phyloP scores from a whole-genome alignment of 2,329 filamentous ascomycete genomes.

The Xylariaceae sp. region DNA sequence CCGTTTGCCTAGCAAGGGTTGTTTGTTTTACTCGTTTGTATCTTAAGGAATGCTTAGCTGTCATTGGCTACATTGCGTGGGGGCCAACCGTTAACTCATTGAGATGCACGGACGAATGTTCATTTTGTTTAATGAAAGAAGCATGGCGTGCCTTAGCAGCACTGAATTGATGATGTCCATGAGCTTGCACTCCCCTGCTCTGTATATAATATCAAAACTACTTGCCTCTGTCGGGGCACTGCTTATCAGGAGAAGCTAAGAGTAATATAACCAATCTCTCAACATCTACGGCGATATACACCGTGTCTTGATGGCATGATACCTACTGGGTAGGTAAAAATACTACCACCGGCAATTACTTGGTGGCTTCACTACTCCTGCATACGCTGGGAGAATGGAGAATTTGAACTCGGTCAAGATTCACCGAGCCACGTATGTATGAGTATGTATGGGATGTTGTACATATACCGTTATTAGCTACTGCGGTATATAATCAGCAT shows the following conservation, averaged over 20 bases:
- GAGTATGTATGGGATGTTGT: background rate
- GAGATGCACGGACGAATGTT: background rate
- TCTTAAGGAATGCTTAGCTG: too few species aligned
- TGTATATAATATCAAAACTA: too few species aligned
- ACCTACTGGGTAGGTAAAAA: too few species aligned
- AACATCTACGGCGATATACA: too few species aligned
- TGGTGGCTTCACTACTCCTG: slow-evolving; percentile 13
- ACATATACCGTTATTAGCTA: slow-evolving; percentile 12
- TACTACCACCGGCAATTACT: slow-evolving; percentile 19
- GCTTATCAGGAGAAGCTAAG: too few species aligned
- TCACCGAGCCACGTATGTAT: slow-evolving; percentile 19
- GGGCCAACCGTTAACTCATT: background rate
- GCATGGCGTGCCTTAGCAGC: background rate
- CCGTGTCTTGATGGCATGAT: too few species aligned
- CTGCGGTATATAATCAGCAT: background rate
- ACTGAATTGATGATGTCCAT: too few species aligned
- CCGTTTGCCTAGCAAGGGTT: too few species aligned
- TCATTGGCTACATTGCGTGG: background rate
- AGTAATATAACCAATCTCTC: too few species aligned
- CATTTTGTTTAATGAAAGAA: background rate
- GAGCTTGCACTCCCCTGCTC: too few species aligned
- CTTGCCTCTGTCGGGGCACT: too few species aligned
- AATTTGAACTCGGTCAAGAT: slow-evolving; percentile 26
- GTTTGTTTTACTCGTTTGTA: slow-evolving; percentile 8
- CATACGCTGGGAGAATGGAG: background rate